phyloP scores from a whole-genome alignment of 306 rosid genomes.

The Lagenaria siceraria region DNA sequence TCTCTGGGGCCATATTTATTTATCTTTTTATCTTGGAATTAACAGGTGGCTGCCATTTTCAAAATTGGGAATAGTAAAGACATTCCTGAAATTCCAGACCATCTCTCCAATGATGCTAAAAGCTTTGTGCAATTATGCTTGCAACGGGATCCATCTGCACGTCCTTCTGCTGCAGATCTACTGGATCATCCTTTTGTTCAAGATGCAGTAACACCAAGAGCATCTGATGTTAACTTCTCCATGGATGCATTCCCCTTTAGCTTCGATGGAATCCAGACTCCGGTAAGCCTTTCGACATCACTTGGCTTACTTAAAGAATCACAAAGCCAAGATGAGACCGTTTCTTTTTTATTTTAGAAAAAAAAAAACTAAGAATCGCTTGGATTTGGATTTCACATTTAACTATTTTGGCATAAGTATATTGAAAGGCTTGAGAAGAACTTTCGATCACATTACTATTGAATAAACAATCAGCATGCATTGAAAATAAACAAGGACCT shows the following conservation, averaged over 20 bases:
- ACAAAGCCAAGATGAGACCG: not conserved
- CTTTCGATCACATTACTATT: not conserved
- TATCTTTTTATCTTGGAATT: constrained; percentile 17
- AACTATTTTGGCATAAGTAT: not conserved
- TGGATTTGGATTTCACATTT: not conserved
- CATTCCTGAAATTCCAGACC: constrained; percentile 83
- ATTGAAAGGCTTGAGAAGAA: not conserved
- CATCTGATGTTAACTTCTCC: constrained; percentile 44
- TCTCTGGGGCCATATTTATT: constrained; percentile 13
- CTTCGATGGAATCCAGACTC: constrained; percentile 78
- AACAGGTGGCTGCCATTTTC: constrained; percentile 96
- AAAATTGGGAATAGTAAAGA: constrained; percentile 98
- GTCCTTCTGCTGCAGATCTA: constrained; percentile 60
- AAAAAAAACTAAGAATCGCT: not conserved
- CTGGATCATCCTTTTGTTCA: constrained; percentile 77
- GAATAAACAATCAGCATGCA: not conserved
- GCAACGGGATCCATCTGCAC: constrained; percentile 69
- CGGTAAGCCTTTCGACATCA: constrained; percentile 35
- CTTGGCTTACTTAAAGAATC: not conserved
- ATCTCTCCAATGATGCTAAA: constrained; percentile 81
- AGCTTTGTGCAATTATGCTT: constrained; percentile 62
- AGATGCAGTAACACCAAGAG: constrained; percentile 58
- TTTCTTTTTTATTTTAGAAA: not conserved
- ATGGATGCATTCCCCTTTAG: constrained; percentile 56
- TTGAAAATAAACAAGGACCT: not conserved